Evolutionary conservation across 2,329 filamentous ascomycete species (phyloP).

Genomic region (Botrytis elliptica): DNA sequence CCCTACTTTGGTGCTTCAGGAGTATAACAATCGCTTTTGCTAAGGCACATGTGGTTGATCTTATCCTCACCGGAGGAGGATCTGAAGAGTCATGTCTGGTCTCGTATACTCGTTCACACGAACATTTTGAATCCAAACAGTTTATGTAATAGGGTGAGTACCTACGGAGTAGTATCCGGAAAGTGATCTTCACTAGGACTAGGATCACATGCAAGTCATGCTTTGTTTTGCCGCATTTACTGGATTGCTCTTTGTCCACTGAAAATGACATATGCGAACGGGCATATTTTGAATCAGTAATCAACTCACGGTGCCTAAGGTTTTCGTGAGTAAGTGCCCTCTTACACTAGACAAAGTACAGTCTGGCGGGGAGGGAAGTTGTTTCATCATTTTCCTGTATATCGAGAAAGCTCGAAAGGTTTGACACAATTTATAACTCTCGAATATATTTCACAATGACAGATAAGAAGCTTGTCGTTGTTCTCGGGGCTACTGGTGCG

Average conservation of each 20-base stretch:
- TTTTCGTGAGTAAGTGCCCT: not conserved
- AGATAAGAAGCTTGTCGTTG: conserved; percentile 2
- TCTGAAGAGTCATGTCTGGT: not conserved
- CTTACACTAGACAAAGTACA: not conserved
- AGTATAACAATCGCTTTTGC: not conserved
- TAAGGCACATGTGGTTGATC: not conserved
- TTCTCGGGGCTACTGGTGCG: not conserved
- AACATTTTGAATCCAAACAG: not conserved
- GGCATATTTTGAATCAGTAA: not conserved
- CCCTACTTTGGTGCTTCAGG: not conserved
- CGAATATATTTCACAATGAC: not conserved
- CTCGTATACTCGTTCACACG: not conserved
- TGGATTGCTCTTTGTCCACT: not conserved
- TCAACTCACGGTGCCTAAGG: not conserved
- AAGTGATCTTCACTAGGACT: not conserved
- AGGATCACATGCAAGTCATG: conserved; percentile 2
- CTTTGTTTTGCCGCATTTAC: not conserved
- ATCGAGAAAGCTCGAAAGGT: not conserved
- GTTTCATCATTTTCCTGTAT: not conserved
- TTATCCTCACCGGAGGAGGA: not conserved
- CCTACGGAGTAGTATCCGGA: not conserved
- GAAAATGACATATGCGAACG: not conserved
- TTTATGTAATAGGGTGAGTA: not conserved
- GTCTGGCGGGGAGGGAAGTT: not conserved
- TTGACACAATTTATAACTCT: not conserved